Percentiles rank a stretch among this genome's conserved stretches.
These are phyloP conservation scores for Euphorbia corollata DNA, from an alignment of 441 rosid species.

Conservation along the genomic window DNA sequence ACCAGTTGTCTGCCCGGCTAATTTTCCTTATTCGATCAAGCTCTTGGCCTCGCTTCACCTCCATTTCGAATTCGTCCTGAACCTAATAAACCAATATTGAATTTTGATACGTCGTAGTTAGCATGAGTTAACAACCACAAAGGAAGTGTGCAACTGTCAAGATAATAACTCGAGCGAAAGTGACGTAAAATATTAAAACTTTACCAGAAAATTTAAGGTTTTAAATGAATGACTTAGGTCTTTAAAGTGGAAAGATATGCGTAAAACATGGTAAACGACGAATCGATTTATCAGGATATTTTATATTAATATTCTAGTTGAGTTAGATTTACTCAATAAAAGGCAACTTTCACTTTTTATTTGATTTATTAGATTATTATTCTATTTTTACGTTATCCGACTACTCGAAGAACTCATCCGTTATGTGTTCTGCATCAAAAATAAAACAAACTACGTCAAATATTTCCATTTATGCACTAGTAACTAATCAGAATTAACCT, in stretches of 20 bases:
- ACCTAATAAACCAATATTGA: slow-evolving; percentile 9
- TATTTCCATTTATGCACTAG: too few relatives aligned
- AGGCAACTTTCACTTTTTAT: not conserved
- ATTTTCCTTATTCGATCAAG: slow-evolving; percentile 27
- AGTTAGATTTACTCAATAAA: not conserved
- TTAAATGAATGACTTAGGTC: not conserved
- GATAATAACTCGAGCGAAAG: not conserved
- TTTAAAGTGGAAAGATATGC: not conserved
- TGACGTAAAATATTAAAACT: not conserved
- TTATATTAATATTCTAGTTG: not conserved
- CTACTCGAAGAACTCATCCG: not conserved
- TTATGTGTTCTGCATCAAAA: not conserved
- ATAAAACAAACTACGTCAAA: not conserved
- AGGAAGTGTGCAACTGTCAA: not conserved
- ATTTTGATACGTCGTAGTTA: not conserved
- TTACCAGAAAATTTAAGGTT: not conserved
- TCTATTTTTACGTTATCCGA: not conserved
- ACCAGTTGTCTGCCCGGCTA: slow-evolving; percentile 30
- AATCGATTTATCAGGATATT: not conserved
- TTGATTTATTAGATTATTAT: not conserved
- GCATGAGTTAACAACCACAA: not conserved
- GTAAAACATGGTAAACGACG: too few relatives aligned
- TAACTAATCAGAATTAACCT: slow-evolving; percentile 24
- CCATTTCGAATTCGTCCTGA: slow-evolving; percentile 26
- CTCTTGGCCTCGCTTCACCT: slow-evolving; percentile 35